Evolutionary conservation across 768 basidiomycete species (phyloP), one percentile per base, ranked within the genome.

Genomic region (Lanmaoa pseudosensibilis): DNA sequence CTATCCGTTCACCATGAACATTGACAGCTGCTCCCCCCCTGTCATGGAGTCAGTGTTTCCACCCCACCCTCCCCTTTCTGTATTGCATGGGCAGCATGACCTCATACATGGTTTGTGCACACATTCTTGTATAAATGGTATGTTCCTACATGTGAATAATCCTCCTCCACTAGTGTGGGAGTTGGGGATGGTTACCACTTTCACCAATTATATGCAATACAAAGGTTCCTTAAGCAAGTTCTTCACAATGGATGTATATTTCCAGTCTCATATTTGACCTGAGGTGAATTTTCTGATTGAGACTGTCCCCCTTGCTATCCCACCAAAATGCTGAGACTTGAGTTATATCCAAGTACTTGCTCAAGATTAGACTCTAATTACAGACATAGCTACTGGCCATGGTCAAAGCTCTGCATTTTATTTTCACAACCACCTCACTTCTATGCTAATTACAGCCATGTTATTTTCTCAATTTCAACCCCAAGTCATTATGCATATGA

Each of bases 1-100:
- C 40, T 38, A 66, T 69, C 11, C 51, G 45, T 46, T 46, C 51
- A 46, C 9, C 37, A 4, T 67, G 41, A 57, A 18, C 0, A 16
- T 12, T 34, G 7, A 10, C 2, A 37, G 10, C 16, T 21, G 15
- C 47, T 32, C 16, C 33, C 16, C n/a, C 39, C 30, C 16, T 33
- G 19, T 23, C 11, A 33, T 40, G 16, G 25, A 12, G 39, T 21
- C 12, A 40, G 40, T 21, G 12, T 1, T 40, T 40, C 12, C 18
- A 40, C 21, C 21, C 39, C 6, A 30, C 9, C 8, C 30, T 25
- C 30, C 30, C 30, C 8, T 30, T 30, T 30, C 30, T 30, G 3
- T 30, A 30, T 30, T 30, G 25, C 25, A 25, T 25, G 25, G 25
- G 25, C 25, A 25, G 30, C 30, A 30, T 30, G 30, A 30, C 5